Conservation (phyloP, 2,329 filamentous ascomycete genomes). For the Dactylella cylindrospora region DNA sequence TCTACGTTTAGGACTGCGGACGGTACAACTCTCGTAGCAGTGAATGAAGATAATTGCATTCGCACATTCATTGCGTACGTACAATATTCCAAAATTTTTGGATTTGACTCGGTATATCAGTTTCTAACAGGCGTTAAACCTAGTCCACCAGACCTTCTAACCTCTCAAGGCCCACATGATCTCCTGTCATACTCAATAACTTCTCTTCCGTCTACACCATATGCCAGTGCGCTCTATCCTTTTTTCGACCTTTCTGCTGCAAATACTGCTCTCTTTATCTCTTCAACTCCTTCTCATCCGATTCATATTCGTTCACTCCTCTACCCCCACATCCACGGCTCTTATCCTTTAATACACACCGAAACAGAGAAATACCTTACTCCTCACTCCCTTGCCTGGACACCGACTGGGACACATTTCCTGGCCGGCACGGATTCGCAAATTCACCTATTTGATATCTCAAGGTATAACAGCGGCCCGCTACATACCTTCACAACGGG, state of each 20-base stretch:
- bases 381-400: conserved; percentile 55
- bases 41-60: conserved; percentile 52
- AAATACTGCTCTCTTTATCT: conserved; percentile 54
- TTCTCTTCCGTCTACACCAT: conserved; percentile 52
- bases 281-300: conserved; percentile 54
- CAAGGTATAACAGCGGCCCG: conserved; percentile 50
- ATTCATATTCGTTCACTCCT: conserved; percentile 56
- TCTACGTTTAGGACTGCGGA: conserved; percentile 52
- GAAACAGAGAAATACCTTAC: conserved; percentile 55
- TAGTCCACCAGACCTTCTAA: conserved; percentile 51
- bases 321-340: conserved; percentile 51
- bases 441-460: conserved; percentile 56
- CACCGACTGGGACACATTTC: conserved; percentile 52
- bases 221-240: conserved; percentile 55
- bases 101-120: neutral
- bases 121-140: conserved; percentile 9
- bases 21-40: conserved; percentile 56
- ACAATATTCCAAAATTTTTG: neutral
- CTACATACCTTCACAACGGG: conserved; percentile 51
- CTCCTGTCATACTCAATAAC: conserved; percentile 52
- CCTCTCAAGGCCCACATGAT: conserved; percentile 44
- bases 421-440: conserved; percentile 54
- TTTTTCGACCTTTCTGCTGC: conserved; percentile 54
- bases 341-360: conserved; percentile 55
- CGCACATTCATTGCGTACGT: conserved; percentile 55